Evolutionary conservation across 139 green algal species (phyloP), one percentile per base, ranked within the genome.

Genomic region (Coelastrella sp.): DNA sequence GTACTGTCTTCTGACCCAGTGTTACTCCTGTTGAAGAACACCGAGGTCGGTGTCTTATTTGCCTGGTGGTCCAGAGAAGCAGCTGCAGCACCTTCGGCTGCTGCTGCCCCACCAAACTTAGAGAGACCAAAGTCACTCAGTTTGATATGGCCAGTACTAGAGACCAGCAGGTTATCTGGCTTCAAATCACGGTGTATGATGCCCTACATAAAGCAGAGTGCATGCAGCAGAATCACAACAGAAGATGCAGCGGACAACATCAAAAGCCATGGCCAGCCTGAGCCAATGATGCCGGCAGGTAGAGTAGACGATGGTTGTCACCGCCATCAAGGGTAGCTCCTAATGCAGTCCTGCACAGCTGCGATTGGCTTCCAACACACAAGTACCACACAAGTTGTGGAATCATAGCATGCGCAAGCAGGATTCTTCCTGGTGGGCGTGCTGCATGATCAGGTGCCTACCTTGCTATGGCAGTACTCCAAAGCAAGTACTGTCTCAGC

Each of bases 81-180:
- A 32, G 59, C 40, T 25, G 77, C 77, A 13, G 37, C 75, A 6
- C 30, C 75, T n/a, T 23, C 75, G 13, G 75, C 53, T 69, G 75
- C 75, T 51, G 53, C 53, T 38, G 45, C 72, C 15, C 53, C 75
- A 23, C 75, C 75, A 71, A 82, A 71, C 53, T 85, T 76, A 21
- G 90, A 96, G 30, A 99, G 91, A n/a, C 96, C 96, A 91, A 98
- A 98, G 86, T 98, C 96, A 0, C 94, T 95, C 25, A 98, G 93
- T 91, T 99, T 99, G 73, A 99, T 92, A 90, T 98, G 97, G 19
- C 97, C 97, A 40, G 97, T 43, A 21, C 81, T 71, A 15, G 89
- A 92, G 72, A 99, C 95, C 25, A 99, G 94, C 75, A 99, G 89
- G 89, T 99, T 99, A 90, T 99, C 97, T 0, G 97, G 97, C 91